Evolutionary conservation across 805 yeast species (phyloP).

Genomic region (Myxozyma monticola): DNA sequence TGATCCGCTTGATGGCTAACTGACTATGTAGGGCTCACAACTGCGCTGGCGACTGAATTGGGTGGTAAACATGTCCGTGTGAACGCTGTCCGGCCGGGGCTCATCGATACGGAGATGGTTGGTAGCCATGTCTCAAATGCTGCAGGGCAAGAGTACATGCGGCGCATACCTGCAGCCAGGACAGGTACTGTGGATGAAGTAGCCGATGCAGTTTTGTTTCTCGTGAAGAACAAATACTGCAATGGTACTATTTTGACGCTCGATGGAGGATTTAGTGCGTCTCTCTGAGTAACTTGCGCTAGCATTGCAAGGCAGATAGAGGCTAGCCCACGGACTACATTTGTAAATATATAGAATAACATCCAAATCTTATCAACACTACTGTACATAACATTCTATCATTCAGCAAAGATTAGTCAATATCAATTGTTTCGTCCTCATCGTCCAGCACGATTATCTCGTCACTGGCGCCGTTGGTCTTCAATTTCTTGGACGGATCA

Average conservation of each 20-base stretch:
- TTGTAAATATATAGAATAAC: not conserved
- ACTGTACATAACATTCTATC: not conserved
- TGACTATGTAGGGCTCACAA: constrained; percentile 52
- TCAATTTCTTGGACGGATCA: constrained; percentile 13
- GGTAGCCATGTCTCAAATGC: not conserved
- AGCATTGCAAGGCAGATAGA: too few relatives aligned
- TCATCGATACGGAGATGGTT: constrained; percentile 64
- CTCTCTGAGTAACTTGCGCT: not conserved
- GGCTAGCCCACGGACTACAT: not conserved
- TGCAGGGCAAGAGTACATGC: constrained; percentile 6
- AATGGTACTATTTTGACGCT: constrained; percentile 29
- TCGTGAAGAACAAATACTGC: constrained; percentile 27
- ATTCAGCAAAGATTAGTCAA: constrained; percentile 9
- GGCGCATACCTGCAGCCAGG: constrained; percentile 23
- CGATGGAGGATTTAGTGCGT: constrained; percentile 29
- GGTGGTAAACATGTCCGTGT: constrained; percentile 55
- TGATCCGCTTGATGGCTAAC: not conserved
- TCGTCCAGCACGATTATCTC: constrained; percentile 24
- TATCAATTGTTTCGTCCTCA: constrained; percentile 32
- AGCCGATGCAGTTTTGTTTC: constrained; percentile 33
- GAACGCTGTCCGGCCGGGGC: constrained; percentile 68
- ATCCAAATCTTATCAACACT: not conserved
- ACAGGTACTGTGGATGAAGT: constrained; percentile 27
- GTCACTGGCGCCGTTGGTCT: constrained; percentile 9
- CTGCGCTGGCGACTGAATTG: constrained; percentile 60